These are phyloP conservation scores for Besnoitia besnoiti DNA, from an alignment of 169 alveolate species.

Conservation along the genomic window DNA sequence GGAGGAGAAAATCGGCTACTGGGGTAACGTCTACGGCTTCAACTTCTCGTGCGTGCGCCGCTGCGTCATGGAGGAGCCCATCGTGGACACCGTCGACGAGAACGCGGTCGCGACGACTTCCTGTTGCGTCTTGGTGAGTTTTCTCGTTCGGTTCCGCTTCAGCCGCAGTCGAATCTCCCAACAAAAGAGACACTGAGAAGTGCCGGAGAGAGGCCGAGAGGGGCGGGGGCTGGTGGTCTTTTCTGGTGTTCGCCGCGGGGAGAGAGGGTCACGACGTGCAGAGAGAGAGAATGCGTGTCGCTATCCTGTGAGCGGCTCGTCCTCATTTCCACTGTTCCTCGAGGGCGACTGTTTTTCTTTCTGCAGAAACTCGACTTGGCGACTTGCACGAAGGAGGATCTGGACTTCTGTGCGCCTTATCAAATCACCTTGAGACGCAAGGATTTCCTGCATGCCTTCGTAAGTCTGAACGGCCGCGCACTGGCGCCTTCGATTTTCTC, in stretches of 20 bases:
- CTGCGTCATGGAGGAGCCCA: conserved; percentile 93
- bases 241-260: neutral
- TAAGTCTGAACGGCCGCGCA: conserved; percentile 24
- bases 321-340: no score
- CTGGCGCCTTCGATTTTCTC: neutral
- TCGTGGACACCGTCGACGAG: conserved; percentile 90
- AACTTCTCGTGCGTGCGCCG: conserved; percentile 91
- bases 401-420: conserved; percentile 90
- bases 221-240: neutral
- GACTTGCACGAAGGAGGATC: conserved; percentile 90
- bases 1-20: conserved; percentile 91
- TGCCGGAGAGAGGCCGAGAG: neutral
- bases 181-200: neutral
- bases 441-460: conserved; percentile 86
- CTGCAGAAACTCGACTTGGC: conserved; percentile 90
- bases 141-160: conserved; percentile 74
- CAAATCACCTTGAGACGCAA: conserved; percentile 74
- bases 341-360: conserved; percentile 41
- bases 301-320: no score
- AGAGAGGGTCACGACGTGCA: neutral
- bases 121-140: conserved; percentile 77
- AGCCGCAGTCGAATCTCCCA: conserved; percentile 63
- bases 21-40: conserved; percentile 96
- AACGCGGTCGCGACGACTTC: conserved; percentile 87
- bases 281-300: no score